Evolutionary conservation across 2,329 filamentous ascomycete species (phyloP), one percentile per base, ranked within the genome.

Genomic region (Sporothrix variecibatus): DNA sequence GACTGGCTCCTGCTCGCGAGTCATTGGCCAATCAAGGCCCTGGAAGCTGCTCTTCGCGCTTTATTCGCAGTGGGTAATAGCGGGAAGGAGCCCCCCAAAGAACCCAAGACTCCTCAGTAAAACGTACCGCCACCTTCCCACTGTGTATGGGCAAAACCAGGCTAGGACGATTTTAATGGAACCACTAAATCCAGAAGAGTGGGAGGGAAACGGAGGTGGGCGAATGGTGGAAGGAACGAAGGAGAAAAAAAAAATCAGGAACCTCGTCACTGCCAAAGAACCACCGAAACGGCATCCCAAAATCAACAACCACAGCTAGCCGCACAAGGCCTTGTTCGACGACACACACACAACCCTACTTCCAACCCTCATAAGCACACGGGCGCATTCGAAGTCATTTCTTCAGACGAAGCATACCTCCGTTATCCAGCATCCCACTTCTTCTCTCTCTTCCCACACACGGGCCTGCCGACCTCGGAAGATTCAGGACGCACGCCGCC

Each of bases 11-110:
- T 31, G 53, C 20, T 64, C 15, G 7, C 5, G 40, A 23, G 28
- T 64, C 31, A 75, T 75, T 74, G 73, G 60, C 73, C 75, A 74
- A 75, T 75, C 67, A 74, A 58, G 15, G 49, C 49, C 58, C 51
- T 23, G n/a, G 15, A 26, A 60, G 73, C 58, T 65, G 6, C 12
- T 28, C 56, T 12, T 38, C 38, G 53, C 38, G 7, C 23, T 46
- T 12, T 46, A 40, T 58, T 68, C 26, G 28, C 53, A 68, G 60
- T 67, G 62, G 62, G 62, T 46, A 65, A 67, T 43, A 46, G 38
- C 38, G 23, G 62, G 38, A 67, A 28, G 62, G 23, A 28, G 40
- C 26, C 43, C 62, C 68, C 68, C 51, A 43, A 56, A 53, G 40
- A 43, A 43, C 6, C 51, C 51, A 53, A 53, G 8, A 28, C 43